Percentiles rank a stretch among this genome's conserved stretches.
These are phyloP conservation scores for Leccinum pachyderme DNA, from an alignment of 1,284 basidiomycete species.

Conservation along the genomic window DNA sequence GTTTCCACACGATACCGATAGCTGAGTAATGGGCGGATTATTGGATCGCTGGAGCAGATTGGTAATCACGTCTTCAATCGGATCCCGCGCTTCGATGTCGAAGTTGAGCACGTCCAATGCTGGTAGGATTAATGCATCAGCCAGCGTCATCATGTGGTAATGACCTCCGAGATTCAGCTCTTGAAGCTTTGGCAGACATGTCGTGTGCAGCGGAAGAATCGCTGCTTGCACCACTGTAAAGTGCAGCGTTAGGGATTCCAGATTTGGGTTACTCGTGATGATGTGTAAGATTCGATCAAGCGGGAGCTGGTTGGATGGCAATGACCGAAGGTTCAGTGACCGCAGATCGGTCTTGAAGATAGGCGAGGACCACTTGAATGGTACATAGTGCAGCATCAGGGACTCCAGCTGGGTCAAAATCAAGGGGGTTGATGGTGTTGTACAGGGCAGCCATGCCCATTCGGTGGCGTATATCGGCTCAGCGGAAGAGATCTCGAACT, in stretches of 20 bases:
- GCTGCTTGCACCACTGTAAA: constrained; percentile 57
- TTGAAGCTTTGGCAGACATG: constrained; percentile 51
- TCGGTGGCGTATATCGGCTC: constrained; percentile 61
- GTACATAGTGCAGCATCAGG: constrained; percentile 64
- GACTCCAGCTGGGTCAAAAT: constrained; percentile 47
- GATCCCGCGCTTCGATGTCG: constrained; percentile 66
- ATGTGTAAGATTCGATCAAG: constrained; percentile 66
- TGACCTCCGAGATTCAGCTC: constrained; percentile 62
- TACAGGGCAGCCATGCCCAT: constrained; percentile 70
- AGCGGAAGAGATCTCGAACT: constrained; percentile 73
- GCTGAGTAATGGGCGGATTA: constrained; percentile 50
- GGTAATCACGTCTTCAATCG: constrained; percentile 63
- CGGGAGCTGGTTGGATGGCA: constrained; percentile 59
- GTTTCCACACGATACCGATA: constrained; percentile 58
- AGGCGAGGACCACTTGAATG: constrained; percentile 73
- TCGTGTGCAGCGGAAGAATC: constrained; percentile 55
- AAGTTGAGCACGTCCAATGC: constrained; percentile 52
- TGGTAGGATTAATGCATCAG: constrained; percentile 62
- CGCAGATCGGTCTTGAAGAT: constrained; percentile 57
- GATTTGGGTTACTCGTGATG: constrained; percentile 50
- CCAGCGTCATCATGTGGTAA: constrained; percentile 56
- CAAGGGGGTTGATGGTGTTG: constrained; percentile 36
- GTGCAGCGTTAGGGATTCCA: constrained; percentile 57
- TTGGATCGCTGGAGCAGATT: constrained; percentile 57
- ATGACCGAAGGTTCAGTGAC: constrained; percentile 57